Evolutionary conservation across 768 basidiomycete species (phyloP).

Genomic region (Tulasnella sp.): DNA sequence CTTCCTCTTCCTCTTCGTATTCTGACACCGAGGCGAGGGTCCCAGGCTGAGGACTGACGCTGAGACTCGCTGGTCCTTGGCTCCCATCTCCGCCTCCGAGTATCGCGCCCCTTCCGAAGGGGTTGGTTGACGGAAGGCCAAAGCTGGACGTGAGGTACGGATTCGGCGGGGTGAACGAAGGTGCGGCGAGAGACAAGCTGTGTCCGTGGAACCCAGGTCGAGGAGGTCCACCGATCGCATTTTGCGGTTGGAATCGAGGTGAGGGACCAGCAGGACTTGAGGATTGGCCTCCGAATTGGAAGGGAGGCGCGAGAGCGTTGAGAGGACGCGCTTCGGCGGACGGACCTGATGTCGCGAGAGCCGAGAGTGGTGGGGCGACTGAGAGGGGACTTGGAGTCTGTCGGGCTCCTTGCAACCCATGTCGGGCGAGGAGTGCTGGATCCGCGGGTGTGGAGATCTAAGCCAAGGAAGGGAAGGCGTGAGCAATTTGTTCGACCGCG

Average conservation of each 20-base stretch:
- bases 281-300: background rate
- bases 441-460: conserved; percentile 89
- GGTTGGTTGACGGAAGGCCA: conserved; percentile 40
- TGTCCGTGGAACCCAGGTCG: conserved; percentile 48
- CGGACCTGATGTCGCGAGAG: conserved; percentile 33
- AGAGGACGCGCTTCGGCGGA: background rate
- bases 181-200: conserved; percentile 58
- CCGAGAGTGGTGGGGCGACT: conserved; percentile 33
- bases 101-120: conserved; percentile 49
- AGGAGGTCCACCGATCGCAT: background rate
- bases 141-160: conserved; percentile 24
- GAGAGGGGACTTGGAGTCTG: conserved; percentile 28
- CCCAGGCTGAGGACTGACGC: conserved; percentile 9
- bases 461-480: background rate
- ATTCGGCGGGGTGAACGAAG: conserved; percentile 27
- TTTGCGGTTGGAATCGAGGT: conserved; percentile 8
- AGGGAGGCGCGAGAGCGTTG: conserved; percentile 10
- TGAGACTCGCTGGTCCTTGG: background rate
- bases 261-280: conserved; percentile 18
- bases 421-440: conserved; percentile 68
- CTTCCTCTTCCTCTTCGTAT: conserved; percentile 14
- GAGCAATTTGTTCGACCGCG: background rate
- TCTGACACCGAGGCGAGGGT: conserved; percentile 12
- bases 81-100: conserved; percentile 35
- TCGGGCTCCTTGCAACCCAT: conserved; percentile 59